Evolutionary conservation across 495 filamentous ascomycete species (phyloP).

Genomic region (Hypomontagnella monticulosa): DNA sequence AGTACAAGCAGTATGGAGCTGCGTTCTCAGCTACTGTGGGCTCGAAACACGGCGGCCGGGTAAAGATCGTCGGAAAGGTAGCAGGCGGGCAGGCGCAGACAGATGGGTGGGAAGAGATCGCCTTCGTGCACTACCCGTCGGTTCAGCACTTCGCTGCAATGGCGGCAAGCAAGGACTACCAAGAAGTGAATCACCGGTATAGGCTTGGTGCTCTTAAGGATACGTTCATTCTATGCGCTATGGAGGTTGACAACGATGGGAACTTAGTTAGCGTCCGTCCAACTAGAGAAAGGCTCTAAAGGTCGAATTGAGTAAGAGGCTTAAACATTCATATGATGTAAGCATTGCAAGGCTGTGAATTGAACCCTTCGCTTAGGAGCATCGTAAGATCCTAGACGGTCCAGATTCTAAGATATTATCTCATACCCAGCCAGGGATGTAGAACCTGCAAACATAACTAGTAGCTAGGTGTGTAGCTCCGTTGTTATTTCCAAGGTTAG

Average conservation of each 20-base stretch:
- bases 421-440: too few species aligned
- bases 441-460: background rate
- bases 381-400: background rate
- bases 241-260: constrained; percentile 56
- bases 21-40: constrained; percentile 65
- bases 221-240: constrained; percentile 71
- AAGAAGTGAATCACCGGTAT: constrained; percentile 66
- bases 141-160: constrained; percentile 72
- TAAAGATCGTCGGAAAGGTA: constrained; percentile 71
- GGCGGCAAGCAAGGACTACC: constrained; percentile 70
- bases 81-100: constrained; percentile 40
- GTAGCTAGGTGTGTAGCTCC: too few species aligned
- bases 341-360: background rate
- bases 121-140: constrained; percentile 73
- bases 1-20: constrained; percentile 67
- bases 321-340: background rate
- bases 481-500: too few species aligned
- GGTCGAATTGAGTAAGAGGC: background rate
- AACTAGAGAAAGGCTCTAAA: constrained; percentile 24
- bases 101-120: constrained; percentile 57
- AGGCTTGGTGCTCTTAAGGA: constrained; percentile 66
- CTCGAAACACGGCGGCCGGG: constrained; percentile 62
- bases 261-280: constrained; percentile 7
- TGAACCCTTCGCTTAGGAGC: background rate
- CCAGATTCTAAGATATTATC: background rate